These are phyloP conservation scores for Otatea glauca DNA, from an alignment of 176 grass and related monocot genomes.

Conservation along the genomic window DNA sequence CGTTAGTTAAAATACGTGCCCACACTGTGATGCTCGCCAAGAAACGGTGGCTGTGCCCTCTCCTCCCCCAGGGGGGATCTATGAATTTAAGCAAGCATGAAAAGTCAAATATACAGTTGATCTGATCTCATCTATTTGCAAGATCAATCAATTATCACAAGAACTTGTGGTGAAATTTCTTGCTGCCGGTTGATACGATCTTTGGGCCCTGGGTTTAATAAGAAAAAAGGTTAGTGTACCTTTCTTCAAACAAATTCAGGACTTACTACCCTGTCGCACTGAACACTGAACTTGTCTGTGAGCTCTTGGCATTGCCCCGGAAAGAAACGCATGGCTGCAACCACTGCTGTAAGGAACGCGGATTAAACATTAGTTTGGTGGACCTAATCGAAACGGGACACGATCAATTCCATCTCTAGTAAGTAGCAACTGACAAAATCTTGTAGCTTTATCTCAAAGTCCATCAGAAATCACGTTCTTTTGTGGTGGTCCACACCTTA, in stretches of 20 bases:
- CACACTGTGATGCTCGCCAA: not conserved
- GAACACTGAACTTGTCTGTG: not conserved
- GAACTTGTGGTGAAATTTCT: not conserved
- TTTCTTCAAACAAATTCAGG: slow-evolving; percentile 45
- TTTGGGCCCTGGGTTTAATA: not conserved
- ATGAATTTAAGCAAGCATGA: not conserved
- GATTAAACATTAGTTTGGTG: not conserved
- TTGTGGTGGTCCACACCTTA: not conserved
- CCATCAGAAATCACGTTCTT: not conserved
- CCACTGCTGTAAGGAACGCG: slow-evolving; percentile 2
- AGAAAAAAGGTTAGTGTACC: slow-evolving; percentile 17
- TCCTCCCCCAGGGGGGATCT: too few species aligned
- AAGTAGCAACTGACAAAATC: slow-evolving; percentile 39
- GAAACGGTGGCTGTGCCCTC: not conserved
- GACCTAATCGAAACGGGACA: not conserved
- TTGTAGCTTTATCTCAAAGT: slow-evolving; percentile 20
- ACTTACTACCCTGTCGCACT: slow-evolving; percentile 10
- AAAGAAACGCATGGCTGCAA: slow-evolving; percentile 14
- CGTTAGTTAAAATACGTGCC: not conserved
- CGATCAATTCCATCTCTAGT: not conserved
- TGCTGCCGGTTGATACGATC: slow-evolving; percentile 7
- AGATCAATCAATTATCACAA: not conserved
- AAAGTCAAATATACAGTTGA: not conserved
- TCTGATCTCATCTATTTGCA: not conserved
- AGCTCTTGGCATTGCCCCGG: slow-evolving; percentile 9